Evolutionary conservation across 1,284 basidiomycete species (phyloP), one percentile per base, ranked within the genome.

Genomic region (Austroboletus rostrupii): DNA sequence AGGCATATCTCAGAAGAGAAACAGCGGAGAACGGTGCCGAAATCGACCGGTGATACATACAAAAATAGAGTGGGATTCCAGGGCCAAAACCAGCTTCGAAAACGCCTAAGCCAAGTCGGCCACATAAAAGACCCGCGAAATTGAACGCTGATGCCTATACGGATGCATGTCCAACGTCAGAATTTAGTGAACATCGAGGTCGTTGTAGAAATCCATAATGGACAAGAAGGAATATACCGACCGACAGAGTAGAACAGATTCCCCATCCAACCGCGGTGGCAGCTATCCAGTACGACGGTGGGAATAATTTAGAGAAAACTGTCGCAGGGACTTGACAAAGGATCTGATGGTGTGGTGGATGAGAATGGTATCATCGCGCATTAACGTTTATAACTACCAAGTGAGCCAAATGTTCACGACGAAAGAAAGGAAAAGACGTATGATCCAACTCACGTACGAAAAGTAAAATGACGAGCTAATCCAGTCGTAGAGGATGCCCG

Each of bases 41-140:
- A 29, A 6, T 17, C 2, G 20, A 33, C 31, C 33, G 26, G 21
- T 2, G 29, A 36, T 6, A 66, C 82, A 50, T 60, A 87, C 86
- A 86, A 58, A 85, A 82, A 64, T 90, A 89, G 2, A 90, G 70
- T 3, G 86, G 85, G 32, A 89, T 84, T 0, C 77, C 81, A 8
- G 87, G 86, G 0, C 80, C 85, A 56, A 90, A 89, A 13, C 81
- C 79, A 3, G 87, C 79, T 64, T 90, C 87, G 59, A 89, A 89
- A 31, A 85, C 61, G 6, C 87, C 87, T 16, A 90, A 70, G 43
- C 77, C 76, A 32, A 89, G 57, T 37, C 87, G 74, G 5, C 76
- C 72, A 17, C 76, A 70, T 19, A 87, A 64, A 21, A 88, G 65
- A 6, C 81, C 80, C 12, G 70, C 71, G 47, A 85, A 80, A 59